phyloP scores from a whole-genome alignment of 768 basidiomycete species.

The Russula brevipes region DNA sequence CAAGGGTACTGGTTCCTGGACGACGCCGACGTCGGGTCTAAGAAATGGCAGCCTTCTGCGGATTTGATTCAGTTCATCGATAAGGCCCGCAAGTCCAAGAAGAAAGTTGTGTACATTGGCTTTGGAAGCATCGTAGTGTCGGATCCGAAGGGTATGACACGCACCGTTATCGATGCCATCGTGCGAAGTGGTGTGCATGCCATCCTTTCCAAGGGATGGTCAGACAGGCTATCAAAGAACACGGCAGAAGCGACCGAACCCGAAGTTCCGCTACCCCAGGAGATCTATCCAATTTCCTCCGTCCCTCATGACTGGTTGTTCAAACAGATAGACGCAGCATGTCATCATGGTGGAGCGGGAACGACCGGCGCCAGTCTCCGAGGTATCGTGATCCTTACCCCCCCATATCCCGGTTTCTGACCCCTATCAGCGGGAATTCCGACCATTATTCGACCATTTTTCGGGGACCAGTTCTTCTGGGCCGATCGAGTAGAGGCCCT shows the following conservation, averaged over 20 bases:
- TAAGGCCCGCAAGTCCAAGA: constrained; percentile 61
- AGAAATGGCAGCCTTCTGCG: constrained; percentile 84
- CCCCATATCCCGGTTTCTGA: constrained; percentile 3
- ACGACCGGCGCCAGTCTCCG: constrained; percentile 92
- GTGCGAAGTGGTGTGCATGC: constrained; percentile 81
- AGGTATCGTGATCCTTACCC: constrained; percentile 45
- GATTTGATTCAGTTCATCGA: constrained; percentile 81
- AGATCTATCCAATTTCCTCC: constrained; percentile 80
- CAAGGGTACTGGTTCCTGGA: constrained; percentile 96
- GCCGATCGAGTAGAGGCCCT: constrained; percentile 96
- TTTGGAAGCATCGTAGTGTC: constrained; percentile 97
- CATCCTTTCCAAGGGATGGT: constrained; percentile 98
- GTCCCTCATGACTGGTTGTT: constrained; percentile 98
- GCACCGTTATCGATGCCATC: constrained; percentile 85
- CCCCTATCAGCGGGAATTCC: constrained; percentile 71
- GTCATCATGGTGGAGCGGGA: constrained; percentile 96
- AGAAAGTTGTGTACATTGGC: constrained; percentile 96
- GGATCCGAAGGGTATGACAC: constrained; percentile 89
- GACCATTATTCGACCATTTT: constrained; percentile 95
- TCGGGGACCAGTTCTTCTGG: constrained; percentile 98
- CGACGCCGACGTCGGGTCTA: constrained; percentile 81
- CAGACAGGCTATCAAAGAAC: constrained; percentile 74
- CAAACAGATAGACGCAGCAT: constrained; percentile 88
- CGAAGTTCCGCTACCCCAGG: constrained; percentile 65
- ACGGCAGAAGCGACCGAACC: constrained; percentile 50